Evolutionary conservation across 495 filamentous ascomycete genomes (phyloP), one percentile per base, ranked within the genome.

Genomic region (Xeromyces bisporus): DNA sequence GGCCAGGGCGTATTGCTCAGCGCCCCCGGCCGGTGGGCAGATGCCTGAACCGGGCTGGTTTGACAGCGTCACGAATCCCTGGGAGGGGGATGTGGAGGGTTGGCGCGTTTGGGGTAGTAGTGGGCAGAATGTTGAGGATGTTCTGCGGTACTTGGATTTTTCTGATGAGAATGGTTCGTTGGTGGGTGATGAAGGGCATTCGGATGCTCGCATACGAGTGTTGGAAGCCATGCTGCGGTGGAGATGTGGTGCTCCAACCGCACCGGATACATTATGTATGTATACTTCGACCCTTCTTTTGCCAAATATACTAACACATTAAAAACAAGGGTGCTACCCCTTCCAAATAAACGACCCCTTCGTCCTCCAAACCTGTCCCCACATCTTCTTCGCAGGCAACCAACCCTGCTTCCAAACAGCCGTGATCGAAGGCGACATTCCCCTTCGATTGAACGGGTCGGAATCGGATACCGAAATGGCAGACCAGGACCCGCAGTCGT

Each of bases 221-320:
- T 84, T 93, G 75, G 89, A 96, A 55, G 71, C 73, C 24, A 79
- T 89, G 67, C 67, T 93, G 38, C 68, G 82, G 37, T 97, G 91
- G 91, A 66, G 87, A 33, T 78, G 79, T 50, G 70, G 69, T 32
- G 87, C 87, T n/a, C 89, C 89, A 9, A 97, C 89, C 1, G 91
- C 91, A 3, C 89, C 89, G 1, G 89, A 99, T 55, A 99, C 89
- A 2, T 50, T 97, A 33, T 94, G 87, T 92, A 65, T 60, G 81
- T 62, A n/a, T n/a, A n/a, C 32, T 10, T 24, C 18, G 21, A 11
- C 3, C 8, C 17, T 16, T 26, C 21, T n/a, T n/a, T n/a, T n/a
- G n/a, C n/a, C n/a, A n/a, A n/a, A n/a, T n/a, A n/a, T n/a, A n/a
- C n/a, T n/a, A n/a, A n/a, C n/a, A n/a, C n/a, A n/a, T n/a, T n/a